Evolutionary conservation across 805 yeast species (phyloP).

Genomic region (Saccharomycopsis capsularis): DNA sequence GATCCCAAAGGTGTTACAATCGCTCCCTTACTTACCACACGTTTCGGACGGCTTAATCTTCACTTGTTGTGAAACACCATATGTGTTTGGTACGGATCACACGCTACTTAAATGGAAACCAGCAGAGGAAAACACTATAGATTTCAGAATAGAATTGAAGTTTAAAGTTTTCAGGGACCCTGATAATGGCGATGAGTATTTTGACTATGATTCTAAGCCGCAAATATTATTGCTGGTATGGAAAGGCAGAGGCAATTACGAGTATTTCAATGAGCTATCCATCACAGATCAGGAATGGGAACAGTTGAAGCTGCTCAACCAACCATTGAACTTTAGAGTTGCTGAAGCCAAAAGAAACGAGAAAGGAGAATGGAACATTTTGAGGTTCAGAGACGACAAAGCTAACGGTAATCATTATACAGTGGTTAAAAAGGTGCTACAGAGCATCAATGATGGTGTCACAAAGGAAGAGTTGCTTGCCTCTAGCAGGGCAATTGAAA

Average conservation of each 20-base stretch:
- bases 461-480: slow-evolving; percentile 65
- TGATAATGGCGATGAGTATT: slow-evolving; percentile 54
- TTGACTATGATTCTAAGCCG: slow-evolving; percentile 79
- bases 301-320: slow-evolving; percentile 53
- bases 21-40: slow-evolving; percentile 69
- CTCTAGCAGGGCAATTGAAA: slow-evolving; percentile 49
- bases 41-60: slow-evolving; percentile 90
- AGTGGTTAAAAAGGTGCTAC: slow-evolving; percentile 75
- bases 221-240: slow-evolving; percentile 61
- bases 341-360: slow-evolving; percentile 74
- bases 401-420: slow-evolving; percentile 75
- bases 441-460: slow-evolving; percentile 83
- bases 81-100: slow-evolving; percentile 81
- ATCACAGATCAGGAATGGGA: slow-evolving; percentile 77
- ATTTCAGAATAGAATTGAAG: slow-evolving; percentile 63
- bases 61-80: slow-evolving; percentile 86
- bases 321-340: slow-evolving; percentile 84
- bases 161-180: slow-evolving; percentile 56
- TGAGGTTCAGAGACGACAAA: slow-evolving; percentile 92
- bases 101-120: slow-evolving; percentile 95
- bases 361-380: slow-evolving; percentile 67
- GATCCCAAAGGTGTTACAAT: slow-evolving; percentile 65
- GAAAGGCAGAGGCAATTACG: slow-evolving; percentile 63
- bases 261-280: slow-evolving; percentile 57
- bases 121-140: slow-evolving; percentile 89